A percentile compares a stretch with the other conserved stretches of the same genome.
Evolutionary conservation across 2,329 filamentous ascomycete genomes (phyloP).

Genomic region (Talaromyces sp.): DNA sequence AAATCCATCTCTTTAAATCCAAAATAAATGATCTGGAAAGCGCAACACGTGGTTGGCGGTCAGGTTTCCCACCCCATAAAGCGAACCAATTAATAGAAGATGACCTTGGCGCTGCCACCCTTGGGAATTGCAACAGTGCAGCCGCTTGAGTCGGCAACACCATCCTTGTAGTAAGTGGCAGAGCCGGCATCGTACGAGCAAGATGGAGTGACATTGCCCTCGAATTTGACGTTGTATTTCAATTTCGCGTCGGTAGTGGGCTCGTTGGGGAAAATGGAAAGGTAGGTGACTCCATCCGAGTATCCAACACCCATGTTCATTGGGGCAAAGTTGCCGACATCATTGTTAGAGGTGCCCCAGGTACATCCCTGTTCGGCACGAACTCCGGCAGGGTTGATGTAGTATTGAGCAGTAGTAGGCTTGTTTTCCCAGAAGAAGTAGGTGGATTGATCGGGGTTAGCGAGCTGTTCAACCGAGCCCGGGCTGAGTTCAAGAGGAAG

Average conservation of each 20-base stretch:
- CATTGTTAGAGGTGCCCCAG: constrained; percentile 57
- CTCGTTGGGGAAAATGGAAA: constrained; percentile 78
- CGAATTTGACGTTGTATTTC: constrained; percentile 73
- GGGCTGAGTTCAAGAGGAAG: constrained; percentile 63
- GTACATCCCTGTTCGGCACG: constrained; percentile 62
- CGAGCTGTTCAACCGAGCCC: constrained; percentile 58
- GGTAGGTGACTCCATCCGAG: constrained; percentile 64
- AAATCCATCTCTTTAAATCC: not conserved
- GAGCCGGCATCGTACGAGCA: constrained; percentile 57
- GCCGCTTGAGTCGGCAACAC: constrained; percentile 41
- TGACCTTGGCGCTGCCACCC: constrained; percentile 43
- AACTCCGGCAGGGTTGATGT: constrained; percentile 80
- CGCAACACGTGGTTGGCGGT: not conserved
- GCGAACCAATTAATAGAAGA: constrained; percentile 28
- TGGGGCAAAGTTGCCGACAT: constrained; percentile 90
- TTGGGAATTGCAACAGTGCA: constrained; percentile 69
- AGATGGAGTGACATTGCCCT: constrained; percentile 54
- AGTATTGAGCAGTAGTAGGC: constrained; percentile 87
- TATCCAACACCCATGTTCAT: constrained; percentile 74
- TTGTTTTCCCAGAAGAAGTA: constrained; percentile 76
- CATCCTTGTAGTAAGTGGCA: constrained; percentile 52
- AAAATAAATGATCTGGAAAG: not conserved
- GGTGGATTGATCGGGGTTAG: constrained; percentile 63
- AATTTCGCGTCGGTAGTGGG: constrained; percentile 67
- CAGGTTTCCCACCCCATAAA: not conserved